Evolutionary conservation across 1,284 basidiomycete genomes (phyloP), one percentile per base, ranked within the genome.

Genomic region (Cryptococcus wingfieldii): DNA sequence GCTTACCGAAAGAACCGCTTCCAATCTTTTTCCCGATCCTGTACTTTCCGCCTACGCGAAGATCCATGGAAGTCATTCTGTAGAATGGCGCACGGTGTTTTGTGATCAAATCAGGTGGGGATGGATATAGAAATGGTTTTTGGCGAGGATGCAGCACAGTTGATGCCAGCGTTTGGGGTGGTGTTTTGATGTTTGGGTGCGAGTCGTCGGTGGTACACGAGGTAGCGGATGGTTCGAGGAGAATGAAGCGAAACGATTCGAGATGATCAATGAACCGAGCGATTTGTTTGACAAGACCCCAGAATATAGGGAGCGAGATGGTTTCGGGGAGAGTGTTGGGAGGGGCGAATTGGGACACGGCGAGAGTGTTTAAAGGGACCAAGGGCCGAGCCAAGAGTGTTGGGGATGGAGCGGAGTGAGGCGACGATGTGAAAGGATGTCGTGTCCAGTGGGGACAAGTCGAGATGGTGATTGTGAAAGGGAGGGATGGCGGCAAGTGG

Each of bases 21-120:
- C 96, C 96, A 71, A 99, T 98, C 88, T 98, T 98, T 84, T 98
- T 98, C 63, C 95, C 96, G 66, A 99, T 88, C 71, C 95, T 87
- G 83, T 96, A 97, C 81, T 98, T 98, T 75, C 94, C 93, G 71
- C 95, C 94, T 45, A 98, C 94, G 67, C 93, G 86, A 69, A 97
- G 87, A 82, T 97, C 94, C 75, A 97, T 86, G 50, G 72, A 72
- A 39, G 74, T 71, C 76, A 77, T 77, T 59, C 60, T 75, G 64
- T 51, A 37, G 19, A 51, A 34, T 34, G 51, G 38, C 41, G 55
- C 39, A 43, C 45, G 51, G 42, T 39, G 14, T 14, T 37, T 53
- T 46, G 27, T 25, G 37, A 14, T 42, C 10, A 45, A 27, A 16
- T 9, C 39, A 27, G 38, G 43, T 47, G 47, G 16, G 43, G 49